Base-by-base conservation (phyloP, 441 rosid species). In the Gossypium davidsonii region DNA sequence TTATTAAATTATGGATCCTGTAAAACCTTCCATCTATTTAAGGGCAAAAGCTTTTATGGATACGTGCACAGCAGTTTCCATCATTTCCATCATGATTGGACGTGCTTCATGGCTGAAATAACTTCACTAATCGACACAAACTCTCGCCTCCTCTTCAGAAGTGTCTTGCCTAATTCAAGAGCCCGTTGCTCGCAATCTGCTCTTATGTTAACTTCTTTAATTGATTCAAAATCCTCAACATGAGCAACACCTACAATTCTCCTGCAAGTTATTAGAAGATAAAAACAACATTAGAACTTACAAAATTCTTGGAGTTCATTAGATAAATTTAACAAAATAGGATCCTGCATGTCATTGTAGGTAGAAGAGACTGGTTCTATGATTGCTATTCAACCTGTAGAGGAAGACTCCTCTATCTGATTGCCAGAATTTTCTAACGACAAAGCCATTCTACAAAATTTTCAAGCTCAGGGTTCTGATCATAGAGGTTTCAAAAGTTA, bases 241-340 rank as follows among this genome's bases (percentile, higher is more conserved):
- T 90, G 98, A 10, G 97, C 93, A 61, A 94, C 97, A 56, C 98
- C 98, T 3, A 94, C 94, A 61, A 94, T 89, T 84, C 98, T 90
- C 94, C 98, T 94, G 71, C 64, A 57, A 80, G 59, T 71, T 71
- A 31, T 31, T 18, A 25, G 52, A 53, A 58, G 23, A 65, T 14
- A 66, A 15, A 70, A 17, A 21, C 52, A 59, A 12, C 67, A 70
- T 1, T 31, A 31, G 34, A 31, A 25, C 14, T 52, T 61, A 3
- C 14, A 51, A 5, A 55, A 5, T 46, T 62, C 23, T 58, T 23
- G 0, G 31, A 18, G 15, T 8, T n/a, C 7, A 49, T 62, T 23
- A 2, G 11, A 52, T 20, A 18, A 42, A 18, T 10, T 72, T 18
- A 0, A 59, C 14, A 44, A 68, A 26, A 6, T 14, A 52, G 44